Percentiles rank a stretch among this genome's conserved stretches.
phyloP scores from a whole-genome alignment of 345 rosid genomes.

The Salix arbutifolia region DNA sequence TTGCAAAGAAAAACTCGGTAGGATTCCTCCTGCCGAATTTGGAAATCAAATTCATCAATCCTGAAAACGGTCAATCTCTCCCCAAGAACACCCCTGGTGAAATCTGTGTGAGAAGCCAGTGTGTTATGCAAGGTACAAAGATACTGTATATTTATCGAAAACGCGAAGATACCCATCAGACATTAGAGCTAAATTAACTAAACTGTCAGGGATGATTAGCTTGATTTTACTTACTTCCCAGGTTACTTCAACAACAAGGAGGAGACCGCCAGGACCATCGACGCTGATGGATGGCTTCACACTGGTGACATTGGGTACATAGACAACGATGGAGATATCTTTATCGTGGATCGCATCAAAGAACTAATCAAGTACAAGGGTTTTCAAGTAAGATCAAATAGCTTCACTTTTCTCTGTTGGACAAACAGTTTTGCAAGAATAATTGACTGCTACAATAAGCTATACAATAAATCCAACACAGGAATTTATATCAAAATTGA shows the following conservation, averaged over 20 bases:
- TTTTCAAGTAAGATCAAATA: conserved; percentile 58
- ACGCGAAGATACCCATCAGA: background rate
- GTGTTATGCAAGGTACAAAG: conserved; percentile 73
- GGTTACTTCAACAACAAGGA: conserved; percentile 72
- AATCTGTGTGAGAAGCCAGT: conserved; percentile 85
- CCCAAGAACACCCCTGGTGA: conserved; percentile 72
- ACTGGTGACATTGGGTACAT: conserved; percentile 88
- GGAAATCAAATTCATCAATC: conserved; percentile 83
- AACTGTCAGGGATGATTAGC: background rate
- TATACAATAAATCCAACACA: no score
- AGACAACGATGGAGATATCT: conserved; percentile 85
- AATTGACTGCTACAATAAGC: no score
- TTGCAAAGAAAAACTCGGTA: conserved; percentile 77
- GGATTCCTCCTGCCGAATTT: conserved; percentile 85
- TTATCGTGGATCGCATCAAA: conserved; percentile 90
- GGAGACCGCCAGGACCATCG: conserved; percentile 72
- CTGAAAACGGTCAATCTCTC: conserved; percentile 63
- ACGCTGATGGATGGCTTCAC: conserved; percentile 80
- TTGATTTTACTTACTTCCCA: conserved; percentile 1
- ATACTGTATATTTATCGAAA: background rate
- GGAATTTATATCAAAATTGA: no score
- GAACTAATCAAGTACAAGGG: conserved; percentile 94
- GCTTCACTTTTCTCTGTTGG: background rate
- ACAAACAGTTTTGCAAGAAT: background rate
- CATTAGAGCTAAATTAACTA: background rate